Evolutionary conservation across 2,329 filamentous ascomycete species (phyloP).

Genomic region (Hypoxylon sp.): DNA sequence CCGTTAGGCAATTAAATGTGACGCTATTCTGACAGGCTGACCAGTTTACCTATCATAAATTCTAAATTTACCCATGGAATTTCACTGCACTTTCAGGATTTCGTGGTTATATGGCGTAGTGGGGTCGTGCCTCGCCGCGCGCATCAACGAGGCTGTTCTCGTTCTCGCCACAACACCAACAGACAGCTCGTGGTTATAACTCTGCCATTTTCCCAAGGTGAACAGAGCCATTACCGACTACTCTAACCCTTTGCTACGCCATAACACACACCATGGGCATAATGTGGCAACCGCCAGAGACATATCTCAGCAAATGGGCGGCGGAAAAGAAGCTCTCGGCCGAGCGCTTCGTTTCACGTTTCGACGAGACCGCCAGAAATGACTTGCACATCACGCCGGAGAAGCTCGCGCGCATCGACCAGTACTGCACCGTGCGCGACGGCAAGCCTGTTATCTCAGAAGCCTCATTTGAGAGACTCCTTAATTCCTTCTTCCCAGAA

Average conservation of each 20-base stretch:
- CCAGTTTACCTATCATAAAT: not conserved
- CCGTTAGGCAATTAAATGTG: not conserved
- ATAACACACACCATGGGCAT: not conserved
- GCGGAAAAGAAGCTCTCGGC: not conserved
- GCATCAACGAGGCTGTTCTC: not conserved
- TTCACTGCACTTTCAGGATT: not conserved
- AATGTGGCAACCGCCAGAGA: not conserved
- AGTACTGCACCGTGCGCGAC: not conserved
- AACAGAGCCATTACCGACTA: not conserved
- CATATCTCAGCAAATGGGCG: not conserved
- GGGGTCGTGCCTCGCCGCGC: too few species aligned
- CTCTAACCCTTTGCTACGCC: not conserved
- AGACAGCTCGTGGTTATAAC: not conserved
- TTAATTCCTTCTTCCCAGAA: not conserved
- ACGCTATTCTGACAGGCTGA: not conserved
- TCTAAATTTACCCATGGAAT: not conserved
- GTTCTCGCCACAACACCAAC: not conserved
- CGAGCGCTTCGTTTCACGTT: not conserved
- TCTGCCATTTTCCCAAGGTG: not conserved
- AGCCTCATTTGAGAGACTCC: not conserved
- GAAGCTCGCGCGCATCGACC: not conserved
- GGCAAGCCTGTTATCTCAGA: not conserved
- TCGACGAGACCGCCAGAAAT: not conserved
- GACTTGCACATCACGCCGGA: not conserved
- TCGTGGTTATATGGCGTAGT: constrained; percentile 1